Conservation (phyloP, 768 basidiomycete genomes). For the Fibroporia radiculosa region DNA sequence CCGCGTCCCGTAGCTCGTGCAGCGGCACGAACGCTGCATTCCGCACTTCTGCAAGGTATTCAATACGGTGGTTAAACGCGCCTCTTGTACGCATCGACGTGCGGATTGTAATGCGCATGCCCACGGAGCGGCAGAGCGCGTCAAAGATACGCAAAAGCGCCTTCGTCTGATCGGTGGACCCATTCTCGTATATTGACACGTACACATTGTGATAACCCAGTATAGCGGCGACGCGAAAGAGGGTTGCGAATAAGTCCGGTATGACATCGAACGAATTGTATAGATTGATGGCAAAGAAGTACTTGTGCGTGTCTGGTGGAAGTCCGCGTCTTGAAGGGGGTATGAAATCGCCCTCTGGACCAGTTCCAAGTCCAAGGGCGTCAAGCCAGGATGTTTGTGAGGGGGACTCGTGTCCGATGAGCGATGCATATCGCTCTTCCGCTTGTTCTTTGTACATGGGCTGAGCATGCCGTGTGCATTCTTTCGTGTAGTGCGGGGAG, state of each 20-base stretch:
- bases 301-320: constrained; percentile 76
- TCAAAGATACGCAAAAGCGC: constrained; percentile 93
- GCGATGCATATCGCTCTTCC: constrained; percentile 72
- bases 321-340: constrained; percentile 23
- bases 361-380: constrained; percentile 39
- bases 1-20: constrained; percentile 85
- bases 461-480: constrained; percentile 83
- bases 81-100: constrained; percentile 90
- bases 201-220: constrained; percentile 97
- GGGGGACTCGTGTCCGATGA: constrained; percentile 71
- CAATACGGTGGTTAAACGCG: constrained; percentile 98
- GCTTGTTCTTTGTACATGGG: constrained; percentile 82
- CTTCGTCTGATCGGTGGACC: constrained; percentile 98
- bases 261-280: constrained; percentile 99
- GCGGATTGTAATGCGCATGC: constrained; percentile 88
- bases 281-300: constrained; percentile 98
- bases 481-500: constrained; percentile 86
- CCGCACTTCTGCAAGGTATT: constrained; percentile 99
- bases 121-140: constrained; percentile 82
- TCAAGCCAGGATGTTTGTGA: constrained; percentile 55
- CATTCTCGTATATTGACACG: constrained; percentile 98
- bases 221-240: constrained; percentile 88
- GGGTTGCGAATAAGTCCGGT: constrained; percentile 92
- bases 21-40: constrained; percentile 95
- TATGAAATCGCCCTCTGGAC: constrained; percentile 30